Conservation (phyloP, 371 early-diverging fungal genomes). For the Mortierella sp. region DNA sequence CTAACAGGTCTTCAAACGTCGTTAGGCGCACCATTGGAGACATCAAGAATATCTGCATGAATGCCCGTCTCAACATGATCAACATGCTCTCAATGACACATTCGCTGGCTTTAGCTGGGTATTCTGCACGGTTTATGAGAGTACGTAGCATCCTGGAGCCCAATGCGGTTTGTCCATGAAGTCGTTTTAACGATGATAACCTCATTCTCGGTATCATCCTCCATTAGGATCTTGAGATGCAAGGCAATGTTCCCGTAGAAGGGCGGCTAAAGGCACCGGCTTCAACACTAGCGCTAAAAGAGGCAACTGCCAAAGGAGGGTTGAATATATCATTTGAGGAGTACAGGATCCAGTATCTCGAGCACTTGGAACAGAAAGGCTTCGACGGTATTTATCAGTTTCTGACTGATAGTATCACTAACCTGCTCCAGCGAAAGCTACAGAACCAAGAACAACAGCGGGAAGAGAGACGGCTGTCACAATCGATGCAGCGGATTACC, state of each 20-base stretch:
- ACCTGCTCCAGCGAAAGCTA: constrained; percentile 22
- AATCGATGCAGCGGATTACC: neutral
- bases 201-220: neutral
- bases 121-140: constrained; percentile 60
- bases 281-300: constrained; percentile 28
- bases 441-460: constrained; percentile 27
- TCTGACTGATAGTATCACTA: constrained; percentile 58
- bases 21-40: constrained; percentile 5
- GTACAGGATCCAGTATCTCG: constrained; percentile 61
- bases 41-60: constrained; percentile 44
- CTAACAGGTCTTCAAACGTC: neutral
- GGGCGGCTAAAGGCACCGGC: constrained; percentile 34
- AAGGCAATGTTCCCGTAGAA: constrained; percentile 16
- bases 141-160: constrained; percentile 37
- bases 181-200: neutral
- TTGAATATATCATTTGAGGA: constrained; percentile 56
- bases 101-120: constrained; percentile 57
- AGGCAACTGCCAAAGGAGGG: constrained; percentile 53
- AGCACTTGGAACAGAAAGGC: constrained; percentile 56
- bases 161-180: neutral
- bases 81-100: constrained; percentile 61
- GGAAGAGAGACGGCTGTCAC: constrained; percentile 1
- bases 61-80: constrained; percentile 50
- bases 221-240: constrained; percentile 36
- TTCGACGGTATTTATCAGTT: constrained; percentile 61